Base-by-base conservation (phyloP, 2,329 filamentous ascomycete species). In the Botrytis medusae region DNA sequence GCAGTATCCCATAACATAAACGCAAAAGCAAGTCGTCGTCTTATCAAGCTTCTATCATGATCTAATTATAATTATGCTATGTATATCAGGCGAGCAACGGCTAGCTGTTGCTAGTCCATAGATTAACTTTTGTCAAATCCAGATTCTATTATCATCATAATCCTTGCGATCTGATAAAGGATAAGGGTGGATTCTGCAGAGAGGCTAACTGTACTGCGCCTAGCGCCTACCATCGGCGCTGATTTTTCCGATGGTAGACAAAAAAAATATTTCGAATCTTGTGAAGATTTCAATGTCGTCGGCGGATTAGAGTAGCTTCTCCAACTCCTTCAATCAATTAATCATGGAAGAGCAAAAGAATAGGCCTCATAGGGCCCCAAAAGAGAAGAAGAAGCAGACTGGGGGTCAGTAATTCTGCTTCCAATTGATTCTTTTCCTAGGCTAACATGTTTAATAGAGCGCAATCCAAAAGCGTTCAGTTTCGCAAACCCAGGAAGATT, bases 301-400 rank as follows among this genome's bases (percentile, higher is more conserved):
- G 69, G 32, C 46, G 71, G 54, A 59, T 60, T 61, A 46, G 48
- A 72, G 46, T 67, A 29, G 71, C 29, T 46, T 42, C 59, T 65
- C 22, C 18, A 37, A 48, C 46, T n/a, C 32, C 54, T 64, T 65
- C 51, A 46, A 29, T 44, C 34, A 37, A 59, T 34, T 46, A 61
- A 87, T 76, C 78, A 95, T 94, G 92, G 92, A 95, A 82, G 88
- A 94, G 75, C 95, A 98, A 85, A 83, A 87, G 62, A 94, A 98
- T 81, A 91, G 93, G 83, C 89, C 94, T 79, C 95, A 98, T 86
- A 88, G 95, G 80, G 91, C 93, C 80, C 85, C 91, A 44, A 98
- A 97, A 84, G 93, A 96, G 84, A 97, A 97, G 87, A 97, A 97
- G 86, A 89, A 91, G 82, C 87, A 85, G 80, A 83, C 90, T 61